Percentiles rank a stretch among this genome's conserved stretches.
phyloP scores from a whole-genome alignment of 108 stramenopile species.

The Nitzschia sp. region DNA sequence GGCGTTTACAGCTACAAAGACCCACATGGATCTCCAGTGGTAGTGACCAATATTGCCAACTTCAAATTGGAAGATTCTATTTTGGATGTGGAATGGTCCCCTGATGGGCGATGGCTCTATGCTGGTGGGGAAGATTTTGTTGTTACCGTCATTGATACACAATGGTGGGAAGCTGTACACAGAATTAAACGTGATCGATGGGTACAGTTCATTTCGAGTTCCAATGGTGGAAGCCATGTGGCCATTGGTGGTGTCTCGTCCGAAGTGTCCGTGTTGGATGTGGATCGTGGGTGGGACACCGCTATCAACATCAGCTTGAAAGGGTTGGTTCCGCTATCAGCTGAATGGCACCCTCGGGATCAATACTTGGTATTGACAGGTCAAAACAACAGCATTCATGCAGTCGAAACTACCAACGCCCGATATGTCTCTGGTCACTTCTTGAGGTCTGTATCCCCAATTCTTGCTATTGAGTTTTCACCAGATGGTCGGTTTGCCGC shows the following conservation, averaged over 20 bases:
- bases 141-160: conserved; percentile 58
- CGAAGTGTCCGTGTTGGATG: conserved; percentile 62
- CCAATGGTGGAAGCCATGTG: conserved; percentile 50
- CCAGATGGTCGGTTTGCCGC: conserved; percentile 61
- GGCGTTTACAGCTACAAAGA: conserved; percentile 49
- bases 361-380: conserved; percentile 63
- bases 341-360: conserved; percentile 73
- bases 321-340: conserved; percentile 56
- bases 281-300: conserved; percentile 51
- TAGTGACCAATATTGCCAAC: conserved; percentile 42
- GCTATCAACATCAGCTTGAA: conserved; percentile 54
- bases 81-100: conserved; percentile 61
- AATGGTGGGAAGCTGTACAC: conserved; percentile 48
- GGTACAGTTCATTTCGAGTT: conserved; percentile 67
- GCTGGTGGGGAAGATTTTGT: conserved; percentile 68
- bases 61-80: conserved; percentile 63
- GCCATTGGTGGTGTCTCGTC: conserved; percentile 66
- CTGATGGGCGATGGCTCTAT: conserved; percentile 62
- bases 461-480: conserved; percentile 56
- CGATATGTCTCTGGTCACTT: conserved; percentile 57
- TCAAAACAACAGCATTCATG: conserved; percentile 61
- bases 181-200: conserved; percentile 59
- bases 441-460: conserved; percentile 51
- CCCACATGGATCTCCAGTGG: conserved; percentile 13
- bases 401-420: conserved; percentile 60